These are phyloP conservation scores for Alternaria hordeiaustralica DNA, from an alignment of 2,329 filamentous ascomycete genomes.

Conservation along the genomic window DNA sequence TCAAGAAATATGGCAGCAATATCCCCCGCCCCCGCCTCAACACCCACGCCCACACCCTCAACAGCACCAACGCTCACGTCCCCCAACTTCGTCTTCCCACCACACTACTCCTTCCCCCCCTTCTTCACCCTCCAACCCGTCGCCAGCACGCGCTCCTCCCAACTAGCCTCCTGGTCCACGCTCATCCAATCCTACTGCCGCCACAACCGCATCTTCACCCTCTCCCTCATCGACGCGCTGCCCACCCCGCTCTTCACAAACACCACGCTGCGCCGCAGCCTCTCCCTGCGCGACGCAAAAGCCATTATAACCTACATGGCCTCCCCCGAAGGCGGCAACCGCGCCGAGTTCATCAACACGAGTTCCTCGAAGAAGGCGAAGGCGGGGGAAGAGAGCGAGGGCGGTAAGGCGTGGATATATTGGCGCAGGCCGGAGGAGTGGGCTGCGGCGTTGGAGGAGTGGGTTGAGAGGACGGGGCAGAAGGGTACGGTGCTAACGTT, in stretches of 20 bases:
- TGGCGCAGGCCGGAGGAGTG: constrained; percentile 92
- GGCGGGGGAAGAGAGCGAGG: constrained; percentile 38
- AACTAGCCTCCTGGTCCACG: constrained; percentile 83
- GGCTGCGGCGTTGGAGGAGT: constrained; percentile 77
- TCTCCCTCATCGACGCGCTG: constrained; percentile 67
- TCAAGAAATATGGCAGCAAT: constrained; percentile 20
- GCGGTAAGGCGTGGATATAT: constrained; percentile 69
- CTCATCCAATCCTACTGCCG: constrained; percentile 85
- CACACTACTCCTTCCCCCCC: constrained; percentile 75
- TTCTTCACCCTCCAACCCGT: constrained; percentile 86
- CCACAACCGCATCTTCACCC: constrained; percentile 75
- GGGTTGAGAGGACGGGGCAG: constrained; percentile 86
- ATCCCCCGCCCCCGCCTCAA: constrained; percentile 10
- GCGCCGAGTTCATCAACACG: constrained; percentile 68
- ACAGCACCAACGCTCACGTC: constrained; percentile 8
- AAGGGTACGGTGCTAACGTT: constrained; percentile 88
- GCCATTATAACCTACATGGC: constrained; percentile 64
- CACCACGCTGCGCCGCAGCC: constrained; percentile 48
- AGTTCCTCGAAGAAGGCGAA: constrained; percentile 12
- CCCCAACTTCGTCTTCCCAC: constrained; percentile 50
- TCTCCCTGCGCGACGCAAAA: constrained; percentile 61
- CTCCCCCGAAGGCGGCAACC: constrained; percentile 57
- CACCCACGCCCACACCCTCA: constrained; percentile 11
- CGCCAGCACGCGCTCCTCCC: constrained; percentile 73
- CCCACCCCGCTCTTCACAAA: constrained; percentile 65